phyloP scores from a whole-genome alignment of 768 basidiomycete genomes.

The Rhizopogon vinicolor region DNA sequence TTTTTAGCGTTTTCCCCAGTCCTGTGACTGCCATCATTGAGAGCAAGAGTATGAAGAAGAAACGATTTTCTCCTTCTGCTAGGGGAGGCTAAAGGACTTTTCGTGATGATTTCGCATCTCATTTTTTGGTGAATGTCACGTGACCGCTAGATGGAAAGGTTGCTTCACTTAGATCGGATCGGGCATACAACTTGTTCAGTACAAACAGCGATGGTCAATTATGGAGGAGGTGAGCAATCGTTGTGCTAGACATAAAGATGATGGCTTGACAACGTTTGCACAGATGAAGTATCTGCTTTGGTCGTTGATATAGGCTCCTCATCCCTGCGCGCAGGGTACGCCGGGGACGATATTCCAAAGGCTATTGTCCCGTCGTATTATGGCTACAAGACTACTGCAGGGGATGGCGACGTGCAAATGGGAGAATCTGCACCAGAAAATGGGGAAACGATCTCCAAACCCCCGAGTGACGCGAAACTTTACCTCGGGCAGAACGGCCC shows the following conservation, averaged over 20 bases:
- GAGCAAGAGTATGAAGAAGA: not conserved
- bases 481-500: slow-evolving; percentile 87
- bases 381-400: slow-evolving; percentile 56
- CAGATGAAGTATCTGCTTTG: slow-evolving; percentile 96
- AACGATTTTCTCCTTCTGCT: not conserved
- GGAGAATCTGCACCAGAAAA: slow-evolving; percentile 34
- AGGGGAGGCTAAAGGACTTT: not conserved
- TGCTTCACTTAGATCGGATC: not conserved
- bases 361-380: slow-evolving; percentile 87
- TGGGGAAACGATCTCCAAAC: slow-evolving; percentile 21
- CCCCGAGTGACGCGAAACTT: slow-evolving; percentile 51
- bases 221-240: slow-evolving; percentile 69
- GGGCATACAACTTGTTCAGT: not conserved
- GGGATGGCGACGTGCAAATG: slow-evolving; percentile 32
- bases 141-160: not conserved
- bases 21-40: slow-evolving; percentile 29
- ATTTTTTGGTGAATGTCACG: not conserved
- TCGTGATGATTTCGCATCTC: not conserved
- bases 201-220: slow-evolving; percentile 61
- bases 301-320: slow-evolving; percentile 93
- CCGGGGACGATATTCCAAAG: slow-evolving; percentile 94
- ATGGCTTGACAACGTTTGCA: not conserved
- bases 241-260: not conserved
- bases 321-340: slow-evolving; percentile 91
- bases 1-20: slow-evolving; percentile 37